Percentiles rank a stretch among this genome's conserved stretches.
Conservation (phyloP, 495 filamentous ascomycete genomes). For the Penicillium waksmanii region DNA sequence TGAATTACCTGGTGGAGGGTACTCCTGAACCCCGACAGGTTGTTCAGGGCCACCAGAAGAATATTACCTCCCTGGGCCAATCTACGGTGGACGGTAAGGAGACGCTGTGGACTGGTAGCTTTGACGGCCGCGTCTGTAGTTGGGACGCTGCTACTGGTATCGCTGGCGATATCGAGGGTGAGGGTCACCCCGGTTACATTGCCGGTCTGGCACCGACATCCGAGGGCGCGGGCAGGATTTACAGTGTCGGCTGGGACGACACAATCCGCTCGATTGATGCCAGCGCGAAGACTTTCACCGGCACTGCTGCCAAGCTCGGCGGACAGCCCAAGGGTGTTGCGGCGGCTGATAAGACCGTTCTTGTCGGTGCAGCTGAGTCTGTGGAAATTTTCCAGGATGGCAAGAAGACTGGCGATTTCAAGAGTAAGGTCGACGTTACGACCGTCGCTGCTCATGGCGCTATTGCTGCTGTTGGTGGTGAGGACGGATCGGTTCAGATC, state of each 20-base stretch:
- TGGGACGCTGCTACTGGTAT: slow-evolving; percentile 76
- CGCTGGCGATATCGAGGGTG: slow-evolving; percentile 72
- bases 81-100: slow-evolving; percentile 45
- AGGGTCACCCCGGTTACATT: slow-evolving; percentile 80
- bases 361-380: slow-evolving; percentile 68
- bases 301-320: slow-evolving; percentile 51
- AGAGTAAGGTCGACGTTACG: slow-evolving; percentile 68
- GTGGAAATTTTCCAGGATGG: slow-evolving; percentile 68
- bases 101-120: slow-evolving; percentile 86
- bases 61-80: slow-evolving; percentile 73
- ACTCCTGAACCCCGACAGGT: slow-evolving; percentile 68
- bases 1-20: slow-evolving; percentile 83
- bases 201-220: slow-evolving; percentile 68
- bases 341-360: slow-evolving; percentile 47
- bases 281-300: slow-evolving; percentile 61
- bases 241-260: slow-evolving; percentile 95
- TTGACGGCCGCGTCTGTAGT: slow-evolving; percentile 80
- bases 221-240: slow-evolving; percentile 61
- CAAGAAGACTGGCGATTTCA: slow-evolving; percentile 59
- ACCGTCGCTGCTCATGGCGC: slow-evolving; percentile 68
- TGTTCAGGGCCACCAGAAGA: slow-evolving; percentile 92
- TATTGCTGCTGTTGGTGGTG: slow-evolving; percentile 74
- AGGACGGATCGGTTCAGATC: slow-evolving; percentile 72
- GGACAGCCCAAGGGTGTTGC: slow-evolving; percentile 66
- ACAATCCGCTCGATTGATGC: slow-evolving; percentile 78